phyloP scores from a whole-genome alignment of 2,329 filamentous ascomycete species.

The Botrytis galanthina region DNA sequence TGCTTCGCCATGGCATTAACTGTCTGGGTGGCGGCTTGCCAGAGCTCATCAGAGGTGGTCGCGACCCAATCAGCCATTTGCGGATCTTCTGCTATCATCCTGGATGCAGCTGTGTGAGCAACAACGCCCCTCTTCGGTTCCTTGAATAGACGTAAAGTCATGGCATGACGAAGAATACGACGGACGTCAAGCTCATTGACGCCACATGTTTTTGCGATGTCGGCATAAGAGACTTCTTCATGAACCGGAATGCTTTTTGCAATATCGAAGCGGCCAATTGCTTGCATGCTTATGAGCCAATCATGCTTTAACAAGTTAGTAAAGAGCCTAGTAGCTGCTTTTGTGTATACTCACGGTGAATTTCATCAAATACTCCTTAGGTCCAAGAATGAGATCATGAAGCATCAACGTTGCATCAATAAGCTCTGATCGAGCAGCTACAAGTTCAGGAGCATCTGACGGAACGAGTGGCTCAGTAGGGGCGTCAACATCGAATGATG shows the following conservation, averaged over 20 bases:
- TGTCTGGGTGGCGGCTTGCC: background rate
- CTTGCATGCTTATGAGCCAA: constrained; percentile 25
- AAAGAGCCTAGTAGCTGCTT: background rate
- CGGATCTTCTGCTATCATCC: constrained; percentile 25
- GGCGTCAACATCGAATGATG: constrained; percentile 3
- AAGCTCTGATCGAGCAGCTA: background rate
- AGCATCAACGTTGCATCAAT: constrained; percentile 4
- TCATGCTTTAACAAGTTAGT: background rate
- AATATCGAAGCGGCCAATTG: constrained; percentile 29
- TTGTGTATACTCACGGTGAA: background rate
- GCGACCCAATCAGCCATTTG: constrained; percentile 20
- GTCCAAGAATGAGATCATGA: background rate
- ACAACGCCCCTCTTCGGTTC: constrained; percentile 27
- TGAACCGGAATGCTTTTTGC: constrained; percentile 26
- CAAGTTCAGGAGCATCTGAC: background rate
- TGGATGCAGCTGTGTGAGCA: constrained; percentile 29
- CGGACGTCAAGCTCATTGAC: constrained; percentile 23
- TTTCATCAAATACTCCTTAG: background rate
- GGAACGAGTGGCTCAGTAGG: background rate
- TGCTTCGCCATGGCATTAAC: constrained; percentile 22
- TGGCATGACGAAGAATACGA: constrained; percentile 30
- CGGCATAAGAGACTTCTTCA: constrained; percentile 26
- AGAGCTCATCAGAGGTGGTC: background rate
- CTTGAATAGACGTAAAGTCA: constrained; percentile 30
- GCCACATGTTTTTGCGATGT: constrained; percentile 27